A percentile compares a stretch with the other conserved stretches of the same genome.
These are phyloP conservation scores for Magnusiomyces suaveolens DNA, from an alignment of 1,139 yeast species.

Conservation along the genomic window DNA sequence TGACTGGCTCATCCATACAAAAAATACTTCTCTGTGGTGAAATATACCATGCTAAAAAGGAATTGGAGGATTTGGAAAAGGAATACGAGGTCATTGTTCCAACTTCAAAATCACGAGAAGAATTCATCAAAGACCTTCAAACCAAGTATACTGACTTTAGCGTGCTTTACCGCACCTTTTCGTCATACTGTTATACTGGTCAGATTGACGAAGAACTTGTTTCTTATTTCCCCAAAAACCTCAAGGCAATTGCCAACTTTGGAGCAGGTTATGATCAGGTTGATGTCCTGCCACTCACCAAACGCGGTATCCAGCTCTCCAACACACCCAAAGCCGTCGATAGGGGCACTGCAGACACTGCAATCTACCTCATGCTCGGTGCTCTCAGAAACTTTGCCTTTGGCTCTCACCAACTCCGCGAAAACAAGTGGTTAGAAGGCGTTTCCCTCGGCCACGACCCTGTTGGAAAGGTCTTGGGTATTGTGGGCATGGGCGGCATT, in stretches of 20 bases:
- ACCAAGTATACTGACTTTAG: slow-evolving; percentile 27
- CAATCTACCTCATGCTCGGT: slow-evolving; percentile 50
- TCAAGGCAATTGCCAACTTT: slow-evolving; percentile 60
- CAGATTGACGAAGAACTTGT: slow-evolving; percentile 66
- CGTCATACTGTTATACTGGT: slow-evolving; percentile 36
- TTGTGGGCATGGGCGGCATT: slow-evolving; percentile 75
- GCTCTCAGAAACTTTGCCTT: slow-evolving; percentile 50
- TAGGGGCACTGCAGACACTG: slow-evolving; percentile 69
- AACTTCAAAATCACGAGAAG: slow-evolving; percentile 20
- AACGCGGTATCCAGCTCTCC: slow-evolving; percentile 48
- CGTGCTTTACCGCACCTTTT: slow-evolving; percentile 28
- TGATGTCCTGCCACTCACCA: slow-evolving; percentile 42
- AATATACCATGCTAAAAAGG: slow-evolving; percentile 21
- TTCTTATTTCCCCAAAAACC: slow-evolving; percentile 46
- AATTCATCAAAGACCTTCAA: slow-evolving; percentile 28
- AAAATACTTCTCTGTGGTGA: slow-evolving; percentile 23
- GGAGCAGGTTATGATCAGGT: slow-evolving; percentile 88
- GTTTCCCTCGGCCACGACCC: slow-evolving; percentile 42
- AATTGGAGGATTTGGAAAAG: slow-evolving; percentile 21
- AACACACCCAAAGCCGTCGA: slow-evolving; percentile 63
- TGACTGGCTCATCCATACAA: slow-evolving; percentile 10
- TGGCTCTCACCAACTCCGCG: slow-evolving; percentile 33
- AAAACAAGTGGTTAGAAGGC: slow-evolving; percentile 29
- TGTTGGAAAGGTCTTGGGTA: slow-evolving; percentile 55
- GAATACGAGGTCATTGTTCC: slow-evolving; percentile 13